A percentile compares a stretch with the other conserved stretches of the same genome.
phyloP scores from a whole-genome alignment of 768 basidiomycete genomes.

The Gloeostereum incarnatum region DNA sequence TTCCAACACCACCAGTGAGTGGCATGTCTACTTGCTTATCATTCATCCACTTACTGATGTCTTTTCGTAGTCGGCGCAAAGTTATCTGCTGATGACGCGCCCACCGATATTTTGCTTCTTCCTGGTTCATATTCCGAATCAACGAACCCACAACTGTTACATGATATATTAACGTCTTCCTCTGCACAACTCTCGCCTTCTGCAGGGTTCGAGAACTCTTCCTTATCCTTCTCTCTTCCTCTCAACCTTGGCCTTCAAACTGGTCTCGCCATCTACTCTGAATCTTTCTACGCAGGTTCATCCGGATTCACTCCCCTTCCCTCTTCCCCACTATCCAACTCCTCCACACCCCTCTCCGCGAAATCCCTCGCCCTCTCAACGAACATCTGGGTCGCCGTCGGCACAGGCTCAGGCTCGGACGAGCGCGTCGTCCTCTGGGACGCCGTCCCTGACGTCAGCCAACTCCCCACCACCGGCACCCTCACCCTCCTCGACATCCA shows the following conservation, averaged over 20 bases:
- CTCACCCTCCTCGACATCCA: conserved; percentile 64
- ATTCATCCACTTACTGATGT: conserved; percentile 8
- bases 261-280: conserved; percentile 58
- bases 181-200: conserved; percentile 50
- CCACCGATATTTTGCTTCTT: conserved; percentile 52
- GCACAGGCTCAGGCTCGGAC: conserved; percentile 38
- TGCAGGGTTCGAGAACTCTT: conserved; percentile 54
- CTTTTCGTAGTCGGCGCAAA: conserved; percentile 54
- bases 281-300: conserved; percentile 56
- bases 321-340: conserved; percentile 32
- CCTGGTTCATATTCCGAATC: conserved; percentile 70
- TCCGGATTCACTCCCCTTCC: conserved; percentile 52
- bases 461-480: conserved; percentile 47
- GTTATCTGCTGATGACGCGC: conserved; percentile 43
- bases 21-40: not conserved
- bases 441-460: conserved; percentile 63
- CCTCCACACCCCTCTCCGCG: conserved; percentile 40
- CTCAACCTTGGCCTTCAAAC: conserved; percentile 57
- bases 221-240: conserved; percentile 48
- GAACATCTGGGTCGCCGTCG: conserved; percentile 61
- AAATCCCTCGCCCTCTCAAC: conserved; percentile 61
- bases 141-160: conserved; percentile 66
- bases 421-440: conserved; percentile 70
- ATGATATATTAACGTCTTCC: conserved; percentile 55
- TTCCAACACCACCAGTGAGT: conserved; percentile 61